A percentile compares a stretch with the other conserved stretches of the same genome.
phyloP scores from a whole-genome alignment of 2,329 filamentous ascomycete genomes.

The Ophiostoma sp. region DNA sequence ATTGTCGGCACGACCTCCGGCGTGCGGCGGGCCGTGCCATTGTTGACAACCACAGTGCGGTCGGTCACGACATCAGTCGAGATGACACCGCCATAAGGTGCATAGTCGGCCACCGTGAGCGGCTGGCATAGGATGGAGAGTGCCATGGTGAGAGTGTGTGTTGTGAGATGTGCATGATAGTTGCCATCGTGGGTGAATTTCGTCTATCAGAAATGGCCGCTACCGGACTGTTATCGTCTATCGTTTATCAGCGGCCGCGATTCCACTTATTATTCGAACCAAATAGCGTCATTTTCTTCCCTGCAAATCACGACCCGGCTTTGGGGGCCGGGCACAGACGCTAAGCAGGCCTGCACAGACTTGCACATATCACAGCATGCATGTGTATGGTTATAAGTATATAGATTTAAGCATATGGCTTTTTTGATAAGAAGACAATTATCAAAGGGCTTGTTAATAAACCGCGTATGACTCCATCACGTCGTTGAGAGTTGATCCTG shows the following conservation, averaged over 20 bases:
- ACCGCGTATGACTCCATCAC: neutral
- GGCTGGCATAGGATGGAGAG: slow-evolving; percentile 18
- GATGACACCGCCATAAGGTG: slow-evolving; percentile 19
- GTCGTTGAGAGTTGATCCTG: neutral
- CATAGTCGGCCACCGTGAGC: slow-evolving; percentile 11
- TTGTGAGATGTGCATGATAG: neutral
- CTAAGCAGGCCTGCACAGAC: too few relatives aligned
- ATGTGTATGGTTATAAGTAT: too few relatives aligned
- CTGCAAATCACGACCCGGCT: too few relatives aligned
- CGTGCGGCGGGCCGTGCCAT: slow-evolving; percentile 19
- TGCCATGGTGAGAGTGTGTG: neutral
- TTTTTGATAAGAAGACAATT: neutral
- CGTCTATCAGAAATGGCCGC: neutral
- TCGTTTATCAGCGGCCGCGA: too few relatives aligned
- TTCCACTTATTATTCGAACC: too few relatives aligned
- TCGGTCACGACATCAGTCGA: slow-evolving; percentile 23
- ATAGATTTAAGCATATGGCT: too few relatives aligned
- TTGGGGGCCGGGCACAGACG: too few relatives aligned
- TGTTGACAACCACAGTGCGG: slow-evolving; percentile 19
- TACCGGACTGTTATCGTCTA: neutral
- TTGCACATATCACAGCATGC: too few relatives aligned
- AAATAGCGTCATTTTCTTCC: too few relatives aligned
- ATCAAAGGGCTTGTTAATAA: neutral
- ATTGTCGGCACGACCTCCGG: slow-evolving; percentile 23
- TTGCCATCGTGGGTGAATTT: neutral